Base-by-base conservation (phyloP, 2,329 filamentous ascomycete genomes). In the Lachnellula occidentalis region DNA sequence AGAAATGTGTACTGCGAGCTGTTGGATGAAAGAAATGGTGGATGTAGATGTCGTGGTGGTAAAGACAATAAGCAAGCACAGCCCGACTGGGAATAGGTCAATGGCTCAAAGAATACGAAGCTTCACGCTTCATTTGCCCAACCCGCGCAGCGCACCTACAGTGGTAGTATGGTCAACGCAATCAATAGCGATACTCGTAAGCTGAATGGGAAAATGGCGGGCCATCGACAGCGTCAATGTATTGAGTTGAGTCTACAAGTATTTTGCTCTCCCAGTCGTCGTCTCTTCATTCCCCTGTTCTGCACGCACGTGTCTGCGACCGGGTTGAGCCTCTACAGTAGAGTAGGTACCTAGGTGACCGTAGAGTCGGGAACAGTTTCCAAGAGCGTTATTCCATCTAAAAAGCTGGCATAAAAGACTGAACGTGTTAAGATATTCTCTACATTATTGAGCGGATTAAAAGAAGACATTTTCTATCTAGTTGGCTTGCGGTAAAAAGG, bases 31-130 rank as follows among this genome's bases (percentile, higher is more conserved):
- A 21, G 41, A 43, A 19, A 22, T 41, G 15, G 37, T 41, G 17
- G 11, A 15, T 11, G 41, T 11, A 45, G 39, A 34, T 45, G 43
- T 46, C 37, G 52, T 51, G 39, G 9, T 17, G 19, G n/a, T 45
- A 42, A 41, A 39, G 24, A 22, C 22, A 42, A 37, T 36, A 31
- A 31, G 43, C 36, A 45, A 56, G 53, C 59, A 60, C 56, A 59
- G 59, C 59, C 59, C 58, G 55, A 53, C 51, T 61, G 36, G 21
- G 34, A 11, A 31, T 31, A 9, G 27, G 27, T 31, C 36, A 47
- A 54, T 47, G 12, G 43, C 15, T 46, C 39, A 37, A 42, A 8
- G 45, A 19, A 42, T 53, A 52, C 45, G 53, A 55, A 45, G 43
- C 34, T 48, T 17, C 11, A 42, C 12, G 51, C 5, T 12, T 22